Evolutionary conservation across 306 rosid species (phyloP).

Genomic region (Rosa multiflora): DNA sequence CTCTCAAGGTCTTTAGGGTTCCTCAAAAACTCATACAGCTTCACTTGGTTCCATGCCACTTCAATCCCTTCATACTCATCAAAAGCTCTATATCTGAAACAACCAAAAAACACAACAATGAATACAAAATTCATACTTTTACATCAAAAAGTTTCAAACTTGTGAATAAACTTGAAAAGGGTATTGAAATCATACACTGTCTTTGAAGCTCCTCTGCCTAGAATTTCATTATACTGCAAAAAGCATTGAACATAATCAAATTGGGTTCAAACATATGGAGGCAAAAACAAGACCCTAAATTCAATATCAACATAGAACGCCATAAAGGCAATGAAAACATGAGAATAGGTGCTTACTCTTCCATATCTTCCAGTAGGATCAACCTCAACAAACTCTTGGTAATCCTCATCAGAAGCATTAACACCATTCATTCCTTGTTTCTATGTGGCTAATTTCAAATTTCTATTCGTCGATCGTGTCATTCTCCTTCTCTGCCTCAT

Average conservation of each 20-base stretch:
- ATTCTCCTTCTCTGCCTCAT: too few species aligned
- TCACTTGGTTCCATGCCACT: constrained; percentile 99
- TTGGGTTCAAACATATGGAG: constrained; percentile 17
- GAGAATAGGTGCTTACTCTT: constrained; percentile 55
- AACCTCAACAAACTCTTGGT: constrained; percentile 78
- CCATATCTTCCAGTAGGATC: constrained; percentile 99
- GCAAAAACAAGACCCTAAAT: not conserved
- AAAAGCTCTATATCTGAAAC: constrained; percentile 78
- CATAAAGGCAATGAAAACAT: not conserved
- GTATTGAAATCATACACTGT: constrained; percentile 59
- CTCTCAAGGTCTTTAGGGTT: constrained; percentile 89
- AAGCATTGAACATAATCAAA: constrained; percentile 1
- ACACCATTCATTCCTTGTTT: constrained; percentile 62
- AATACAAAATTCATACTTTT: constrained; percentile 3
- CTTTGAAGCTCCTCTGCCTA: constrained; percentile 98
- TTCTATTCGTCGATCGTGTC: not conserved
- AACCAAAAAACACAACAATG: constrained; percentile 18
- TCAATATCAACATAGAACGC: constrained; percentile 11
- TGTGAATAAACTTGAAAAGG: constrained; percentile 17
- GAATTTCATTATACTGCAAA: constrained; percentile 82
- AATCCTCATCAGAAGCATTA: constrained; percentile 42
- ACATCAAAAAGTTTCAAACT: not conserved
- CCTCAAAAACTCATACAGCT: constrained; percentile 68
- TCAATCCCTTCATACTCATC: constrained; percentile 97
- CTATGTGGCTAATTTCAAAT: not conserved